phyloP scores from a whole-genome alignment of 768 basidiomycete genomes.

The Kwoniella mangroviensis region DNA sequence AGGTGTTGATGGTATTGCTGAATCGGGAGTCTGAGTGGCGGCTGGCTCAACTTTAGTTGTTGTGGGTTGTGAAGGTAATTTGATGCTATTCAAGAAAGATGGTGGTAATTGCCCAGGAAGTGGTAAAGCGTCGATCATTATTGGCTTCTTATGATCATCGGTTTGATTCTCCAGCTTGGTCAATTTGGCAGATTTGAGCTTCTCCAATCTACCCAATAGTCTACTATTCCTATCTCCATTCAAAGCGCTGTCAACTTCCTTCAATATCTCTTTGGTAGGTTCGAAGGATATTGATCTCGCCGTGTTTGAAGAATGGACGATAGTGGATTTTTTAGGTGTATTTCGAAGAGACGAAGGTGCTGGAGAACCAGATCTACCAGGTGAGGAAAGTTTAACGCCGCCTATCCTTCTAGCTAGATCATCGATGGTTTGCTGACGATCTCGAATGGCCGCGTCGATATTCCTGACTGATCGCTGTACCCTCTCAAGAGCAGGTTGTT shows the following conservation, averaged over 20 bases:
- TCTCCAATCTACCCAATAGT: conserved; percentile 3
- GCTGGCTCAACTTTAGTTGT: neutral
- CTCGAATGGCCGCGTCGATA: conserved; percentile 64
- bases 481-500: conserved; percentile 18
- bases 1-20: neutral
- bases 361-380: conserved; percentile 10
- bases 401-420: conserved; percentile 53
- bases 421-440: conserved; percentile 55
- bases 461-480: conserved; percentile 65
- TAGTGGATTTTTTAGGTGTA: conserved; percentile 9
- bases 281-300: conserved; percentile 11
- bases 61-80: neutral
- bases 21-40: neutral
- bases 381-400: conserved; percentile 21
- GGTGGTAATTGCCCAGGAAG: conserved; percentile 23
- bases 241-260: conserved; percentile 20
- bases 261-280: conserved; percentile 17
- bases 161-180: conserved; percentile 1
- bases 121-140: conserved; percentile 29
- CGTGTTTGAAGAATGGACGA: neutral
- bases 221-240: neutral
- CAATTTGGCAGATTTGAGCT: conserved; percentile 18
- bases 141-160: neutral
- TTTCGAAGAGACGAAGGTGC: neutral
- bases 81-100: conserved; percentile 3